These are phyloP conservation scores for Xerophyta viscosa DNA, from an alignment of 106 monocot genomes.

Conservation along the genomic window DNA sequence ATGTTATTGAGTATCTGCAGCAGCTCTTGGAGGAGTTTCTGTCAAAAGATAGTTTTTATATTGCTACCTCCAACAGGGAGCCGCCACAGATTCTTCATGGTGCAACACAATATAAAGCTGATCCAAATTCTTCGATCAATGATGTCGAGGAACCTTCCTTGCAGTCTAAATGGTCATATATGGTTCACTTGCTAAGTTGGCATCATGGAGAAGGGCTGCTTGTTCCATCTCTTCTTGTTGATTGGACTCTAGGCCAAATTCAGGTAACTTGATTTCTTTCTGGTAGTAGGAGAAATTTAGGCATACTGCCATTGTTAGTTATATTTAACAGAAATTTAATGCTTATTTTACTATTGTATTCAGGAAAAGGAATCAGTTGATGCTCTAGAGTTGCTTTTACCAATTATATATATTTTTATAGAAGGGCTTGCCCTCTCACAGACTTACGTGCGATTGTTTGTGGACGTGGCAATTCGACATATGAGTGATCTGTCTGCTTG, in stretches of 20 bases:
- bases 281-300: too few species aligned
- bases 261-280: slow-evolving; percentile 85
- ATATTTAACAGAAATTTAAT: slow-evolving; percentile 5
- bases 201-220: slow-evolving; percentile 77
- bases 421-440: slow-evolving; percentile 70
- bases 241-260: slow-evolving; percentile 71
- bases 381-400: slow-evolving; percentile 76
- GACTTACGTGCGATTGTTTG: slow-evolving; percentile 62
- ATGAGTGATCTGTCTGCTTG: slow-evolving; percentile 40
- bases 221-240: slow-evolving; percentile 65
- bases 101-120: slow-evolving; percentile 34
- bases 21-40: slow-evolving; percentile 82
- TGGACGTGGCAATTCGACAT: slow-evolving; percentile 56
- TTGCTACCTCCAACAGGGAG: too few species aligned
- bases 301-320: too few species aligned
- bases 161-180: slow-evolving; percentile 78
- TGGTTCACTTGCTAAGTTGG: slow-evolving; percentile 76
- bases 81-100: slow-evolving; percentile 18
- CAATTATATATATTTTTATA: slow-evolving; percentile 51
- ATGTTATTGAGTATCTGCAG: slow-evolving; percentile 79
- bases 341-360: slow-evolving; percentile 8
- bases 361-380: slow-evolving; percentile 85
- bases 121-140: slow-evolving; percentile 17
- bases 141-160: slow-evolving; percentile 54
- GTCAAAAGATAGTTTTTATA: slow-evolving; percentile 74